A percentile compares a stretch with the other conserved stretches of the same genome.
Evolutionary conservation across 805 yeast species (phyloP).

Genomic region (Metahyphopichia silvanorum): DNA sequence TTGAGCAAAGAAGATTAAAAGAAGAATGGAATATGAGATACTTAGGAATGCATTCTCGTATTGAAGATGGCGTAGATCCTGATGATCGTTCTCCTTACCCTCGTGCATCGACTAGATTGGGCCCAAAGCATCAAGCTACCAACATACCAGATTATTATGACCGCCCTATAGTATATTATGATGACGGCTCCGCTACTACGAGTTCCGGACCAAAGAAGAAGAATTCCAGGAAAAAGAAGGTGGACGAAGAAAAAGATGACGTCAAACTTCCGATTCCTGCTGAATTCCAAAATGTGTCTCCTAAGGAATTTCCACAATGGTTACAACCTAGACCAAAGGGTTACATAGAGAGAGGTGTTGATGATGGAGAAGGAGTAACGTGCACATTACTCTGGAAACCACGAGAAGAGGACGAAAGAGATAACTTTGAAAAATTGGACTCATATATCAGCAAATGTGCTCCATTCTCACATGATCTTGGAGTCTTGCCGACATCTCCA

Average conservation of each 20-base stretch:
- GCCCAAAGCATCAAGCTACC: conserved; percentile 69
- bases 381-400: conserved; percentile 65
- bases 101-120: conserved; percentile 72
- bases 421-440: conserved; percentile 40
- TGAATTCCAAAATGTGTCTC: conserved; percentile 37
- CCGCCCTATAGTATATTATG: conserved; percentile 67
- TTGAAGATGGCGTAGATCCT: conserved; percentile 74
- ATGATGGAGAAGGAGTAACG: conserved; percentile 50
- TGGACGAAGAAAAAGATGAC: conserved; percentile 12
- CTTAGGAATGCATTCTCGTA: conserved; percentile 67
- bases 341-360: conserved; percentile 80
- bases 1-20: conserved; percentile 47
- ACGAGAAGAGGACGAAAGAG: conserved; percentile 25
- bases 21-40: conserved; percentile 84
- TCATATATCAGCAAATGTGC: conserved; percentile 53
- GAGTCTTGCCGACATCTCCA: conserved; percentile 61
- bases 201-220: conserved; percentile 11
- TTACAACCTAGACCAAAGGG: conserved; percentile 76
- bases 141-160: conserved; percentile 53
- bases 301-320: conserved; percentile 65
- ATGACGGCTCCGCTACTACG: conserved; percentile 16
- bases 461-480: conserved; percentile 53
- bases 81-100: conserved; percentile 77
- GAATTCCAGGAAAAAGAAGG: conserved; percentile 13
- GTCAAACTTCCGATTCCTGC: conserved; percentile 44